Conservation (phyloP, 2,329 filamentous ascomycete genomes). For the Aschersonia sp. region DNA sequence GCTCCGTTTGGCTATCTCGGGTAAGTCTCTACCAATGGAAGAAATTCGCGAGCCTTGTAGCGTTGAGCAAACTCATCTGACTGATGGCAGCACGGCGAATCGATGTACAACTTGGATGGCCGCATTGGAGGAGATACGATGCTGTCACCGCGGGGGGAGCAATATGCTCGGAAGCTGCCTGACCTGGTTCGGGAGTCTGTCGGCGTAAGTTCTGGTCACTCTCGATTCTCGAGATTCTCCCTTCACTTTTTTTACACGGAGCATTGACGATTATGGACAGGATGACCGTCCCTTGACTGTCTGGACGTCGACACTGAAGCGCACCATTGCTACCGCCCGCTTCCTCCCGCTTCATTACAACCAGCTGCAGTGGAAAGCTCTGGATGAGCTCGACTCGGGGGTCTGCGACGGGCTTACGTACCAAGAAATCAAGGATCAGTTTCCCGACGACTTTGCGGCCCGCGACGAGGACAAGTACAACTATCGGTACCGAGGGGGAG, state of each 20-base stretch:
- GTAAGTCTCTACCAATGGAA: constrained; percentile 32
- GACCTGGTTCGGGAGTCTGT: constrained; percentile 75
- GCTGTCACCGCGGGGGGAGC: constrained; percentile 72
- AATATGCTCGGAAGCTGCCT: constrained; percentile 75
- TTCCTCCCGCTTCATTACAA: constrained; percentile 73
- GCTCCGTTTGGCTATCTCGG: constrained; percentile 91
- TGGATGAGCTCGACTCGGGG: constrained; percentile 92
- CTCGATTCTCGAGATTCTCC: not conserved
- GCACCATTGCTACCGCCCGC: constrained; percentile 83
- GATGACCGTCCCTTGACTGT: constrained; percentile 46
- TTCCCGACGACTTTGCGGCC: constrained; percentile 87
- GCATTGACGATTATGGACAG: constrained; percentile 17
- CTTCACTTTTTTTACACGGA: not conserved
- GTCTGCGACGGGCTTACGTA: constrained; percentile 96
- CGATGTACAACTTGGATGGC: constrained; percentile 76
- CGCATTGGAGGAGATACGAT: constrained; percentile 87
- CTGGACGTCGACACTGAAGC: constrained; percentile 50
- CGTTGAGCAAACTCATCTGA: not conserved
- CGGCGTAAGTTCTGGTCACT: constrained; percentile 42
- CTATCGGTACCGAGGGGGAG: constrained; percentile 92
- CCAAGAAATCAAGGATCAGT: constrained; percentile 80
- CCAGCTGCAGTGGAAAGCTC: constrained; percentile 95
- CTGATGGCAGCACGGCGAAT: constrained; percentile 67
- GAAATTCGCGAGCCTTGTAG: no score
- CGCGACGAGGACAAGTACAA: constrained; percentile 99